Conservation (phyloP, 306 rosid genomes). For the Dryas drummondii region DNA sequence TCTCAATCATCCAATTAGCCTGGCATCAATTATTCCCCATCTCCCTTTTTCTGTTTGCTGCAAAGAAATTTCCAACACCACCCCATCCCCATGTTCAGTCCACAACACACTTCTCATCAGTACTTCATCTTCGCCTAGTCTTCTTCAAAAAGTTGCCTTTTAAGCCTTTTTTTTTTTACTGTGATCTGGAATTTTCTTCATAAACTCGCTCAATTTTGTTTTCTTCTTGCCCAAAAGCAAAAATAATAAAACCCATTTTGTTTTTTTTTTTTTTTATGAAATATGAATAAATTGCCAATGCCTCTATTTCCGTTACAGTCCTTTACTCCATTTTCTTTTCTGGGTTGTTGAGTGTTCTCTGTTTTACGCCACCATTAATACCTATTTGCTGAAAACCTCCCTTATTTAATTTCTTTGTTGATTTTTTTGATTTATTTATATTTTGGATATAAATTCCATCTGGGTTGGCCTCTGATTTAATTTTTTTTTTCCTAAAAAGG, state of each 20-base stretch:
- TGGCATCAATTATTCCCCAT: slow-evolving; percentile 37
- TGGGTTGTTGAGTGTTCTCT: slow-evolving; percentile 38
- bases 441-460: slow-evolving; percentile 6
- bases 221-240: slow-evolving; percentile 6
- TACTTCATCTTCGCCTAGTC: background rate
- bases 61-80: slow-evolving; percentile 9
- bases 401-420: slow-evolving; percentile 18
- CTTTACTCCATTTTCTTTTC: slow-evolving; percentile 31
- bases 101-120: slow-evolving; percentile 4
- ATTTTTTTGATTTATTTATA: slow-evolving; percentile 8
- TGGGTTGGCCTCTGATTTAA: slow-evolving; percentile 29
- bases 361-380: slow-evolving; percentile 18
- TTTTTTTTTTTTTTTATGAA: slow-evolving; percentile 14
- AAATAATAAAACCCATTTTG: slow-evolving; percentile 16
- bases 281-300: slow-evolving; percentile 30
- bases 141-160: slow-evolving; percentile 12
- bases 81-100: slow-evolving; percentile 33
- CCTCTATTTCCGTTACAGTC: slow-evolving; percentile 11
- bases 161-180: background rate
- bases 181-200: slow-evolving; percentile 11
- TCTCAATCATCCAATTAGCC: slow-evolving; percentile 45
- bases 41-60: slow-evolving; percentile 16
- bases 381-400: slow-evolving; percentile 20
- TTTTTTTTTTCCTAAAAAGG: slow-evolving; percentile 14
- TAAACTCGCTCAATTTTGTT: background rate